Base-by-base conservation (phyloP, 176 grass and related monocot species). In the Aegilops longissima region DNA sequence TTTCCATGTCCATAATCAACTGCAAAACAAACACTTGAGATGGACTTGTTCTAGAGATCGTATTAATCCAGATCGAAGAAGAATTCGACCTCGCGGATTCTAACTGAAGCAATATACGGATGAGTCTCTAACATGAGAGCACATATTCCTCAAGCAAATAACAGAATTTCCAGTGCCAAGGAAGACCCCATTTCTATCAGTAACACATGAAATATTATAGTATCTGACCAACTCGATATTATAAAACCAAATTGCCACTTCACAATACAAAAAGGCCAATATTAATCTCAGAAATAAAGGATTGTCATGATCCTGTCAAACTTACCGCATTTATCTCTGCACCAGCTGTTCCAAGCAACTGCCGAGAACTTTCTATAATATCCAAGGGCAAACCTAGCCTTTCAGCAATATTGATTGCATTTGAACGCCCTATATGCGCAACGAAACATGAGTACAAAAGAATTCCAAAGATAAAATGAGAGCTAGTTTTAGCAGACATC, bases 1-100 rank as follows among this genome's bases (percentile, higher is more conserved):
- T 92, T 88, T 95, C 93, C 93, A 95, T 95, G 63, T 95, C 93
- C 86, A 88, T 74, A 86, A 95, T 95, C 82, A 95, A 85, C 93
- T 94, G 93, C 85, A 90, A 69, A 83, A 66, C 31, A 56, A 66
- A 77, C 5, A 49, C 30, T 77, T 85, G 13, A 80, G 20, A 83
- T 79, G 54, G 61, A 82, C 34, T 82, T 85, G 25, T 83, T 51
- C 52, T 61, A 61, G 78, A 38, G 18, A 87, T 29, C 68, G 58
- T 52, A 83, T 82, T 51, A 69, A 81, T 38, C 5, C 12, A 66
- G 5, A 70, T 30, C 4, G 30, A 64, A 88, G 18, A 88, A 82
- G 6, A 77, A 70, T 36, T 44, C 9, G 39, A 83, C 21, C 42
- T 40, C 16, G 33, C n/a, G 20, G 66, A 3, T 61, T 44, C 16